Base-by-base conservation (phyloP, 2,329 filamentous ascomycete species). In the Penicillium crustosum region DNA sequence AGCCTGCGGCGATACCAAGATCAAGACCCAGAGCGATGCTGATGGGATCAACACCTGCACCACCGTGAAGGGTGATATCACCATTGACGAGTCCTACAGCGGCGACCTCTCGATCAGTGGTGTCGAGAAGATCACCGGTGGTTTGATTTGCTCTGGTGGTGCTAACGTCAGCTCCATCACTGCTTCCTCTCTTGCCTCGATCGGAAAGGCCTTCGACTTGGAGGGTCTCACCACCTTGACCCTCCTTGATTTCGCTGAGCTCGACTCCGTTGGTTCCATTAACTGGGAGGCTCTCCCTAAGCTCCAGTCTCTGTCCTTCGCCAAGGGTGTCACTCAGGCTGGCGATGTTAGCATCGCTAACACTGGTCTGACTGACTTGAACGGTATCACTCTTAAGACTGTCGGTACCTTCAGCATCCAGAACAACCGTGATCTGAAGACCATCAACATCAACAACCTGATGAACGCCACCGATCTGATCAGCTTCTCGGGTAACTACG, bases 371-470 rank as follows among this genome's bases (percentile, higher is more conserved):
- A 83, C 81, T 74, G 86, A 83, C 65, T 84, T 99, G 59, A 82
- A 88, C 65, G 92, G 91, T 71, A 89, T 99, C 74, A 89, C 91
- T 74, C 82, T 97, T 63, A 77, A 85, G 63, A 82, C 83, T n/a
- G 87, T 91, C 54, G 83, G 85, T 57, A 82, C 80, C 65, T 85
- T 99, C 74, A 82, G 90, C 75, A 89, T 99, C 78, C 89, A 90
- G 84, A 96, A 96, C 87, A 97, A 97, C 86, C 80, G 80, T 61
- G 88, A 89, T 73, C 83, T 99, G 68, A 85, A 84, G 72, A 82
- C 81, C 61, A 90, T 95, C 80, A 84, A 85, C 72, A 76, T 80
- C 65, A 90, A 92, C 76, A 84, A 89, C 73, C 83, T 97, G 58
- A 83, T 83, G 75, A 93, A 90, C 79, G 84, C 96, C 68, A 89